Conservation (phyloP, 163 green algal species). For the Botryococcus braunii region DNA sequence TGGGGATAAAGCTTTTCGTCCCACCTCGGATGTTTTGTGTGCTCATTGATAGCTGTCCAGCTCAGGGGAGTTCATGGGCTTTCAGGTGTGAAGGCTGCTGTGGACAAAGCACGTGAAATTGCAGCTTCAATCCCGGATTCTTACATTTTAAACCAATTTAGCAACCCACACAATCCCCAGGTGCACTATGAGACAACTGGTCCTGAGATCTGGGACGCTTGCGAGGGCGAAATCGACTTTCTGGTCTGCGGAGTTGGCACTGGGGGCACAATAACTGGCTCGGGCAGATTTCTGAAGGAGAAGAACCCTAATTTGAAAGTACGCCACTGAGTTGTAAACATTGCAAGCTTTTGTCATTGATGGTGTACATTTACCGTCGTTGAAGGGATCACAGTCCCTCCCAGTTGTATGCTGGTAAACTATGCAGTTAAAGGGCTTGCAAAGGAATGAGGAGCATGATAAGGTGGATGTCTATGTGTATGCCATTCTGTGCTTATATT, state of each 20-base stretch:
- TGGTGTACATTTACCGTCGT: too few relatives aligned
- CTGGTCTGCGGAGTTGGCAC: slow-evolving; percentile 67
- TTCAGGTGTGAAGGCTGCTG: slow-evolving; percentile 75
- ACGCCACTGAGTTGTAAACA: too few relatives aligned
- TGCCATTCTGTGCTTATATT: too few relatives aligned
- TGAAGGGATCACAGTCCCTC: too few relatives aligned
- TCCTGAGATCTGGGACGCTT: slow-evolving; percentile 95
- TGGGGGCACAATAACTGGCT: slow-evolving; percentile 92
- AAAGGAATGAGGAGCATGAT: too few relatives aligned
- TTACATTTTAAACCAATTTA: slow-evolving; percentile 94
- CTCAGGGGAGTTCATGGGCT: background rate
- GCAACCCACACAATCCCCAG: slow-evolving; percentile 87
- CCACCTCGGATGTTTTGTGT: too few relatives aligned
- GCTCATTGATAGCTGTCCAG: too few relatives aligned
- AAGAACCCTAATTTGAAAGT: slow-evolving; percentile 84
- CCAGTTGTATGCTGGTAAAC: too few relatives aligned
- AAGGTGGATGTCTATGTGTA: too few relatives aligned
- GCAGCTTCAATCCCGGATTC: slow-evolving; percentile 66
- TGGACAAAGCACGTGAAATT: slow-evolving; percentile 94
- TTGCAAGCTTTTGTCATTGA: too few relatives aligned
- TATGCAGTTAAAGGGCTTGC: too few relatives aligned
- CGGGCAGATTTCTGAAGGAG: slow-evolving; percentile 82
- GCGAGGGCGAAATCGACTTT: slow-evolving; percentile 73
- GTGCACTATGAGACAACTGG: slow-evolving; percentile 86
- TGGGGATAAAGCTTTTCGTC: too few relatives aligned